Conservation (phyloP, 2,329 filamentous ascomycete genomes). For the Pseudogymnoascus sp. region DNA sequence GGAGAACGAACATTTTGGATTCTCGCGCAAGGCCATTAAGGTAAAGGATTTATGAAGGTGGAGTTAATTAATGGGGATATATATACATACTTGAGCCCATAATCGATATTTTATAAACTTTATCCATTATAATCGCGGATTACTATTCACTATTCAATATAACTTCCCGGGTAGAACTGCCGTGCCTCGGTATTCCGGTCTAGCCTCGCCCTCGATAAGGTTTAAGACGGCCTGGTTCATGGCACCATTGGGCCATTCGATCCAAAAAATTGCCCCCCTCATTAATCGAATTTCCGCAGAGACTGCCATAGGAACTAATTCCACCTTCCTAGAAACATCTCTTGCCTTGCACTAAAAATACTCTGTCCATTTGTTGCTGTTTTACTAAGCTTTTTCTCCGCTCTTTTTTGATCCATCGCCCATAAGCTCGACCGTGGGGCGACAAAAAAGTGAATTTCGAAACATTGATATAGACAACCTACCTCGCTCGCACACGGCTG, state of each 20-base stretch:
- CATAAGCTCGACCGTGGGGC: background rate
- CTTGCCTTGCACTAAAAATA: background rate
- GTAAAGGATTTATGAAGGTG: background rate
- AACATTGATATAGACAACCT: conserved; percentile 1
- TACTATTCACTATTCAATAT: background rate
- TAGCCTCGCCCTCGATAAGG: background rate
- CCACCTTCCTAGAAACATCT: background rate
- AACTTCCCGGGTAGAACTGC: background rate
- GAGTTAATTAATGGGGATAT: background rate
- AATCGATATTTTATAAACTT: background rate
- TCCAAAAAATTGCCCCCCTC: background rate
- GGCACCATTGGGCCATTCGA: background rate
- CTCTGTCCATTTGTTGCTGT: background rate
- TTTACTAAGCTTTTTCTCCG: background rate
- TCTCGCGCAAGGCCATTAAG: background rate
- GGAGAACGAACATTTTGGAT: background rate
- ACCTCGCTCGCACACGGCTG: background rate
- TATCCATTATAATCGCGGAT: background rate
- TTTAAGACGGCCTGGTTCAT: conserved; percentile 1
- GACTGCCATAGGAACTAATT: background rate
- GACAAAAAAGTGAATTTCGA: background rate
- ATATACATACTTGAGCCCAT: background rate
- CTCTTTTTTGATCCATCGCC: background rate
- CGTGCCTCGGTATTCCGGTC: background rate
- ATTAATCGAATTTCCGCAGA: background rate